Conservation (phyloP, 352 stramenopile genomes). For the Phytophthora agathidicida region DNA sequence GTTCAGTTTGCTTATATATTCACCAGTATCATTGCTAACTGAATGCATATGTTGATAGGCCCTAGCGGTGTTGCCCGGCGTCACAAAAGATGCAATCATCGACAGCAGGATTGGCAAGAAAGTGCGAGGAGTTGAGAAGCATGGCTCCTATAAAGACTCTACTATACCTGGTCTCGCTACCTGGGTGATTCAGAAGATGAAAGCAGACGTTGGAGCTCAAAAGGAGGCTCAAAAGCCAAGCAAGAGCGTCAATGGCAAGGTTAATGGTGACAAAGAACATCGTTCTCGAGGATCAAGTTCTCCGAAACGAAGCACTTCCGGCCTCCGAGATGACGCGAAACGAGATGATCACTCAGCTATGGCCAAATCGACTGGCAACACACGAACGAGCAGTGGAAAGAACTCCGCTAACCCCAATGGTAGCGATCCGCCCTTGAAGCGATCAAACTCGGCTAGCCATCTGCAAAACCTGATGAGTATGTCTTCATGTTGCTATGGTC, state of each 20-base stretch:
- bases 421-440: conserved; percentile 18
- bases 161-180: conserved; percentile 48
- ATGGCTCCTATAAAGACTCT: conserved; percentile 23
- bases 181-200: conserved; percentile 71
- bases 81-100: conserved; percentile 49
- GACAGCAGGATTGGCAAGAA: conserved; percentile 63
- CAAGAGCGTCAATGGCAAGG: conserved; percentile 8
- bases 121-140: conserved; percentile 48
- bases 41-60: conserved; percentile 27
- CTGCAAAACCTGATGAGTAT: conserved; percentile 62
- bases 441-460: conserved; percentile 70
- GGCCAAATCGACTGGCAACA: conserved; percentile 5
- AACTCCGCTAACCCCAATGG: conserved; percentile 8
- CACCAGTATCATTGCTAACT: conserved; percentile 3
- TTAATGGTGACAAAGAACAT: conserved; percentile 11
- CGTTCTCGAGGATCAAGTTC: conserved; percentile 9
- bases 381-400: conserved; percentile 21
- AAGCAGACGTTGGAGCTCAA: conserved; percentile 30
- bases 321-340: conserved; percentile 5
- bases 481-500: conserved; percentile 7
- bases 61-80: conserved; percentile 60
- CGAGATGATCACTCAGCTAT: conserved; percentile 2
- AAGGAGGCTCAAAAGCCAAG: conserved; percentile 16
- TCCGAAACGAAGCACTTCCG: conserved; percentile 3
- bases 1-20: neutral